Base-by-base conservation (phyloP, 495 filamentous ascomycete genomes). In the Trichoderma erinaceum region DNA sequence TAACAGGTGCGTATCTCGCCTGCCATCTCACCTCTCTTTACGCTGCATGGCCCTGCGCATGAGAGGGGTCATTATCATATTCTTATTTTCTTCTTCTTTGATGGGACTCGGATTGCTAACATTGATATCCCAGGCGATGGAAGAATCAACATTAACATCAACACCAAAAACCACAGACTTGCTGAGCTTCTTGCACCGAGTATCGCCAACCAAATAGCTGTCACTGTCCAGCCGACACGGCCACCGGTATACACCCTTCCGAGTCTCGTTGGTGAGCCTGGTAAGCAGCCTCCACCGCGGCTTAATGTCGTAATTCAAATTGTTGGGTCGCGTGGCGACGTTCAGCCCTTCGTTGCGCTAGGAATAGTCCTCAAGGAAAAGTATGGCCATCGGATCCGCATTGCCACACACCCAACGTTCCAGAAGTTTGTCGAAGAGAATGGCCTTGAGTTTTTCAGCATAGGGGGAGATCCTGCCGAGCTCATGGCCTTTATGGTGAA, bases 401-500 rank as follows among this genome's bases (percentile, higher is more conserved):
- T 92, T 16, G 89, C 89, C 1, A 90, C 89, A 0, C 89, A 92
- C 69, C 81, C 85, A 0, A 86, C 84, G 2, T 92, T 92, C 70
- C 82, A 84, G 64, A 77, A 87, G 18, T 90, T 91, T 72, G 86
- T 92, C 35, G 79, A 89, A 73, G 78, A 86, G 56, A 86, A 87
- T 65, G 84, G 83, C 0, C 79, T 89, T 4, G 89, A 91, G 73
- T 91, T 92, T 74, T 92, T 90, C 74, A 82, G 81, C 68, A 84
- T 92, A 43, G 89, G 89, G 4, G 89, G 89, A 1, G 87, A 92
- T 70, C 89, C 89, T 5, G 82, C 87, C 1, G 87, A 92, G 76
- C 74, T 92, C 43, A 92, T 92, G 89, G 89, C 89, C 4, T 92
- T 90, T 71, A 91, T 91, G 89, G 89, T 92, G 46, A 91, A 91